These are phyloP conservation scores for Pelargonium fulgidum DNA, from an alignment of 441 rosid genomes.

Conservation along the genomic window DNA sequence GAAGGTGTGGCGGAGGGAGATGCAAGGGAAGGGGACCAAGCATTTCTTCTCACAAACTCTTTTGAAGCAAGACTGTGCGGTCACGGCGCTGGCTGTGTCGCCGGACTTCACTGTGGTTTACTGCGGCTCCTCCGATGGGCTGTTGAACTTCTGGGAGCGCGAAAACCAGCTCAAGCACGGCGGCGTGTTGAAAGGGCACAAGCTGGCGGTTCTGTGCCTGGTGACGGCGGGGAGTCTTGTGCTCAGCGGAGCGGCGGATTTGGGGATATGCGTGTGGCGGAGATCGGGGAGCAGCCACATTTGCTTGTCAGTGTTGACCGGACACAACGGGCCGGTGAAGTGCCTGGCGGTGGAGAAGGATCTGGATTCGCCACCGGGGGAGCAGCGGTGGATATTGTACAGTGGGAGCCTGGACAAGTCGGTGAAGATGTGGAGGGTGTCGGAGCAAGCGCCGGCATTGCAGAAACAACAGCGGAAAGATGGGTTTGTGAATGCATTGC, in stretches of 20 bases:
- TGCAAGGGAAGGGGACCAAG: not conserved
- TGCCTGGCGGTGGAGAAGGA: not conserved
- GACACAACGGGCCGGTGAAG: not conserved
- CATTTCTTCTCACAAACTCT: not conserved
- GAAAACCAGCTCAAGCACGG: not conserved
- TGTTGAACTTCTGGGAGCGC: constrained; percentile 5
- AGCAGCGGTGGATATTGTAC: not conserved
- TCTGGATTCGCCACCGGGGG: not conserved
- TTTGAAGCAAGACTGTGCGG: constrained; percentile 3
- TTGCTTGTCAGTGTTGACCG: not conserved
- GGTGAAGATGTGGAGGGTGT: constrained; percentile 1
- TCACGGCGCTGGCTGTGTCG: constrained; percentile 1
- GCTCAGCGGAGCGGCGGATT: not conserved
- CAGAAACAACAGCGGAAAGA: not conserved
- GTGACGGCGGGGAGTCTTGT: not conserved
- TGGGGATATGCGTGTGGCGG: not conserved
- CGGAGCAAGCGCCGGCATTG: not conserved
- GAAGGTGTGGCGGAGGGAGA: not conserved
- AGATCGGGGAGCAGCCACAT: not conserved
- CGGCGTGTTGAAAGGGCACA: not conserved
- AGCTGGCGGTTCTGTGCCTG: not conserved
- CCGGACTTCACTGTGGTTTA: not conserved
- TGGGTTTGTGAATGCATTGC: not conserved
- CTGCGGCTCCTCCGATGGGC: constrained; percentile 4
- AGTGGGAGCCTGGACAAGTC: not conserved